Base-by-base conservation (phyloP, 2,329 filamentous ascomycete species). In the Trichoderma afroharzianum region DNA sequence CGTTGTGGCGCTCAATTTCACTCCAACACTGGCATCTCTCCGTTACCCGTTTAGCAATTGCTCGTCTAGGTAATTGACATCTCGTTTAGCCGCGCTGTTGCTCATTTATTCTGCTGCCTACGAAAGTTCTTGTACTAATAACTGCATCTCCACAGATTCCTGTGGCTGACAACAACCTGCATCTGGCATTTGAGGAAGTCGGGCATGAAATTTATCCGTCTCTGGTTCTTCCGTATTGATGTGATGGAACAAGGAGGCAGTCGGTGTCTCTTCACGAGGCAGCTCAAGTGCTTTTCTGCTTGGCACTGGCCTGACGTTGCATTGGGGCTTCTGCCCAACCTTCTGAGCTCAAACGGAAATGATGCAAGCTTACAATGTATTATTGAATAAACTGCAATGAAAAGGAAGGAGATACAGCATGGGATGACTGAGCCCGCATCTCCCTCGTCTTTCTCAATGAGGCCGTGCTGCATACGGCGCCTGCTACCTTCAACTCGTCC, bases 1-100 rank as follows among this genome's bases (percentile, higher is more conserved):
- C 63, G 63, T 61, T 28, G 69, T 71, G 69, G 63, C 53, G 55
- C 50, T 53, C 55, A 53, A 36, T 62, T 63, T 43, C 43, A 62
- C 58, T 26, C 62, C 6, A 32, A 47, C 15, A 26, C 21, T 59
- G 26, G 24, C 26, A 53, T 33, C 21, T 36, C 28, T 28, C 58
- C 50, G 18, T 62, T 28, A 58, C 28, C 21, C 39, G 53, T 63
- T 63, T 28, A 21, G 47, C 58, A 36, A 70, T 63, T 55, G 43
- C 59, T 55, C n/a, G 39, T 43, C 59, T 43, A 21, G 47, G 59
- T n/a, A 43, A 15, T 18, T 61, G 14, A 12, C 64, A 68, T 57
- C 4, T 43, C 64, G 24, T 39, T 33, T 68, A 68, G 36, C 26
- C 36, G 33, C 64, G 39, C 66, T 36, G 39, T 21, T 36, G 11